Evolutionary conservation across 768 basidiomycete species (phyloP).

Genomic region (Hygrophoropsis aurantiaca): DNA sequence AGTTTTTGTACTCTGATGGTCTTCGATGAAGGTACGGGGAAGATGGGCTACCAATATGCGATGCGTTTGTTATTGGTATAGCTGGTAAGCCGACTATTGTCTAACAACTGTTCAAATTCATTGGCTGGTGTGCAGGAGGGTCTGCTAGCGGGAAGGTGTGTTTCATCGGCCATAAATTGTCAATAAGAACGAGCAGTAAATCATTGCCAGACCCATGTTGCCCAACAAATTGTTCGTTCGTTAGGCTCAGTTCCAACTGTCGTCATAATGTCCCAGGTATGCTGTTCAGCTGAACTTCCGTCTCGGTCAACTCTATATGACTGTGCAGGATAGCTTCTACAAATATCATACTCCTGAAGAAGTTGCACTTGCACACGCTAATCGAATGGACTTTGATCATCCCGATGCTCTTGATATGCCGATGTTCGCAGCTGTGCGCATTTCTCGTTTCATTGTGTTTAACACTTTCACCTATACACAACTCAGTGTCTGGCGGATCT

Average conservation of each 20-base stretch:
- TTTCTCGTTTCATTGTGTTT: not conserved
- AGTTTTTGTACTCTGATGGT: slow-evolving; percentile 12
- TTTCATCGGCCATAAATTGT: not conserved
- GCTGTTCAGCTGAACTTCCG: slow-evolving; percentile 1
- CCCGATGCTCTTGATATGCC: slow-evolving; percentile 92
- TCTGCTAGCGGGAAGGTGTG: slow-evolving; percentile 85
- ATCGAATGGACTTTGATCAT: slow-evolving; percentile 84
- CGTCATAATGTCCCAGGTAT: slow-evolving; percentile 86
- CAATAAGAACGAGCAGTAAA: not conserved
- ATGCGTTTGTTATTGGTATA: slow-evolving; percentile 84
- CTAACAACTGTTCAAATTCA: not conserved
- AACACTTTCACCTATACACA: no score
- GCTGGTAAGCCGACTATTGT: slow-evolving; percentile 53
- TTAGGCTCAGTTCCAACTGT: slow-evolving; percentile 86
- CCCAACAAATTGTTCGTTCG: slow-evolving; percentile 74
- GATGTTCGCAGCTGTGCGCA: slow-evolving; percentile 72
- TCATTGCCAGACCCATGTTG: slow-evolving; percentile 71
- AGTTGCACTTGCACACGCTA: slow-evolving; percentile 78
- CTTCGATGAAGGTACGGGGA: slow-evolving; percentile 66
- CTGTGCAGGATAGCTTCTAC: slow-evolving; percentile 88
- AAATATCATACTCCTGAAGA: slow-evolving; percentile 78
- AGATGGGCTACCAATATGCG: slow-evolving; percentile 64
- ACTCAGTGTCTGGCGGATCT: slow-evolving; percentile 80
- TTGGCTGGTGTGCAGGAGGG: slow-evolving; percentile 49
- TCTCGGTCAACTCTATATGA: no score